Evolutionary conservation across 148 eudicot genomes (phyloP).

Genomic region (Fagopyrum tataricum): DNA sequence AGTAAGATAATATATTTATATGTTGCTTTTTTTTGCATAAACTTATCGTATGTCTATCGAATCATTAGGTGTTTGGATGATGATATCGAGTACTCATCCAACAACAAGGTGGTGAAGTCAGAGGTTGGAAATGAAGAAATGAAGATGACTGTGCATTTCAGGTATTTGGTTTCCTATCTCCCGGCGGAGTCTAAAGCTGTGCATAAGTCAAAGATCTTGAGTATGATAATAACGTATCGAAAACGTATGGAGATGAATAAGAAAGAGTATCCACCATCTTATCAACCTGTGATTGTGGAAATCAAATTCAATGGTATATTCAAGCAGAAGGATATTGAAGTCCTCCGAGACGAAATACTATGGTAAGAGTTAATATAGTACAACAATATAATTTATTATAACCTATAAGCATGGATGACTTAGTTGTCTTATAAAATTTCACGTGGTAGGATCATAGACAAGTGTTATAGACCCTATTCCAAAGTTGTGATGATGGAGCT

Average conservation of each 20-base stretch:
- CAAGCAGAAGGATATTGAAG: not conserved
- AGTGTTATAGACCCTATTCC: not conserved
- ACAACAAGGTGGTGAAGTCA: conserved; percentile 10
- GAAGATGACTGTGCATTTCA: conserved; percentile 14
- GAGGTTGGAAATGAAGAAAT: conserved; percentile 12
- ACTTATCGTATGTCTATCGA: not conserved
- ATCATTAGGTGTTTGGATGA: not conserved
- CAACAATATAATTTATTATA: not conserved
- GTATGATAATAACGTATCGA: not conserved
- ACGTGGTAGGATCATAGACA: not conserved
- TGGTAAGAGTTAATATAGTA: not conserved
- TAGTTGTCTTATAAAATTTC: not conserved
- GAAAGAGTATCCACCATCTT: not conserved
- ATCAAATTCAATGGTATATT: not conserved
- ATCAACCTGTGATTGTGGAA: not conserved
- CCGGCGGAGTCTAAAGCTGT: not conserved
- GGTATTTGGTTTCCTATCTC: conserved; percentile 11
- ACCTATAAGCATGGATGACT: no score
- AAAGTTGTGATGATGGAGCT: not conserved
- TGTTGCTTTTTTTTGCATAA: no score
- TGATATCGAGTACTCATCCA: not conserved
- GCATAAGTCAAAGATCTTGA: conserved; percentile 1
- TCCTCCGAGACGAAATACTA: not conserved
- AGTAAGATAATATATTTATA: not conserved
- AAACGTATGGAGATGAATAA: not conserved